Conservation (phyloP, 441 rosid species). For the Syzygium syzygioides region DNA sequence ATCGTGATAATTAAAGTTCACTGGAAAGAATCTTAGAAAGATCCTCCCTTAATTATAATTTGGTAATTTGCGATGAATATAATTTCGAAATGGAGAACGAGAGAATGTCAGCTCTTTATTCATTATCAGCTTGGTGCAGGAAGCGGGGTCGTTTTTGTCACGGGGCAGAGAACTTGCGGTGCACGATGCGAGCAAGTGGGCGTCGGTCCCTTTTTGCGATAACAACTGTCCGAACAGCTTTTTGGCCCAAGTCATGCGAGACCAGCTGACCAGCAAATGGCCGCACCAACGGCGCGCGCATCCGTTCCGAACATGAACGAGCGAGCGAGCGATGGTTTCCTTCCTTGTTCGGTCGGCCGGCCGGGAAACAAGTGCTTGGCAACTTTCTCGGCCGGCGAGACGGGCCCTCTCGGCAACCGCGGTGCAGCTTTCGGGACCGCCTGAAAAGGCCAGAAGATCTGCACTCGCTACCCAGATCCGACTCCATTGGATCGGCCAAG, state of each 20-base stretch:
- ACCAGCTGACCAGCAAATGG: not conserved
- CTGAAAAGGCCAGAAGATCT: not conserved
- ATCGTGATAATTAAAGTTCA: too few species aligned
- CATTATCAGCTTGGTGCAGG: not conserved
- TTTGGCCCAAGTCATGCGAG: not conserved
- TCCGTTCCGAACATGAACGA: not conserved
- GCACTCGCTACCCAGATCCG: not conserved
- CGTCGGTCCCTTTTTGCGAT: not conserved
- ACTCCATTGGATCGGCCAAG: not conserved
- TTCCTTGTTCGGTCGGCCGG: not conserved
- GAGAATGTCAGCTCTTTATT: not conserved
- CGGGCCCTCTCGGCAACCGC: not conserved
- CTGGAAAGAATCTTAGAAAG: too few species aligned
- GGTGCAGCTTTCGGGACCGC: not conserved
- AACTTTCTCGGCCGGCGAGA: not conserved
- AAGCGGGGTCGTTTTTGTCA: not conserved
- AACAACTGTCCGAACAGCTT: not conserved
- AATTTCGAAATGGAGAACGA: not conserved
- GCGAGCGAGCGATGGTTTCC: not conserved
- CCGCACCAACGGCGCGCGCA: not conserved
- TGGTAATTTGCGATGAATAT: not conserved
- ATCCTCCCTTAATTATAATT: not conserved
- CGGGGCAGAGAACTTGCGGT: not conserved
- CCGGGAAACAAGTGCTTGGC: not conserved
- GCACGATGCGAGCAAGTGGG: not conserved